Base-by-base conservation (phyloP, 192 early-diverging fungal genomes). In the Backusella liffmaniae region DNA sequence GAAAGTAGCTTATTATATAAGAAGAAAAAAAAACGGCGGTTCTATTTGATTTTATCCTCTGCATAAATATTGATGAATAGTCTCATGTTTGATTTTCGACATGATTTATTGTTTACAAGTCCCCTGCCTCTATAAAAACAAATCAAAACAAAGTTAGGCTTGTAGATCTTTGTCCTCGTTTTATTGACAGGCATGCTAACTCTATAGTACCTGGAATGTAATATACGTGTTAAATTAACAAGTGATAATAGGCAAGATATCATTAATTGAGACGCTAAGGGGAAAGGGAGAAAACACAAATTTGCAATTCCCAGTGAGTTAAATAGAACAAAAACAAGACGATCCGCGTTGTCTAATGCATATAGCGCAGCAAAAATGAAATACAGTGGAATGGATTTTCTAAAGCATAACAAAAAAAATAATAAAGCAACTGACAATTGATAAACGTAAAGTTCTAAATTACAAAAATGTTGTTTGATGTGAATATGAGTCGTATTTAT, bases 41-140 rank as follows among this genome's bases (percentile, higher is more conserved):
- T 62, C n/a, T 23, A 62, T 62, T 23, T 30, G 21, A 26, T 62
- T 29, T 62, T 62, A 62, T 30, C 10, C 12, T 26, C 56, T 62
- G 56, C 56, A 62, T 62, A 23, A 62, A 62, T 62, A 62, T 23
- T 62, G 37, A 39, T 39, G 4, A 10, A 29, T 26, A 8, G 56
- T 62, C 56, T 62, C 56, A 29, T 62, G 56, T 62, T 13, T 13
- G 56, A 62, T 62, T 26, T 62, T 26, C 56, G 12, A 29, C 56
- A 62, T 62, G 56, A 62, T 62, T 62, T 62, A 62, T 62, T 62
- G 56, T 62, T 62, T 62, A 62, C 56, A 62, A 62, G 26, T 26
- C 56, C 56, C 56, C 56, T 62, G 3, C 12, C 23, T 62, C 12
- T 62, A 62, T 26, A 62, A 26, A 49, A 29, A 62, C 53, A 59